Evolutionary conservation across 495 filamentous ascomycete species (phyloP).

Genomic region (Penicillium silybi): DNA sequence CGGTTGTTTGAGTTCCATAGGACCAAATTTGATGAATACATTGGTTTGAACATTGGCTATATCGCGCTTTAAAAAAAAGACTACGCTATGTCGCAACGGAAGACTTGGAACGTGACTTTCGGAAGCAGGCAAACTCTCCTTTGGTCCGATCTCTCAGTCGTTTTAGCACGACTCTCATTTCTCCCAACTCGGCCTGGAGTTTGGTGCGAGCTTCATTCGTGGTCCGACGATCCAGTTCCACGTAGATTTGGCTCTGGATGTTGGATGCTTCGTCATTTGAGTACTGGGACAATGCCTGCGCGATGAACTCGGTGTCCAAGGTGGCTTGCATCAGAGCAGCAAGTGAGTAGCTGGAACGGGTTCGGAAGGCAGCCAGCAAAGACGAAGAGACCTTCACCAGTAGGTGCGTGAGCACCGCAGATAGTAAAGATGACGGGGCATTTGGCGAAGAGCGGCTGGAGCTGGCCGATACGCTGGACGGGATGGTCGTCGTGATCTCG

Average conservation of each 20-base stretch:
- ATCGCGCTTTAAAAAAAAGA: conserved; percentile 3
- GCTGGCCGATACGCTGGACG: conserved; percentile 28
- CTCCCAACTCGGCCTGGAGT: conserved; percentile 80
- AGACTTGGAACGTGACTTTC: conserved; percentile 39
- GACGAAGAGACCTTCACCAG: conserved; percentile 70
- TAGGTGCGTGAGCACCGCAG: conserved; percentile 72
- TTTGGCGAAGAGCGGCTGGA: conserved; percentile 36
- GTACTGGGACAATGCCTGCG: conserved; percentile 84
- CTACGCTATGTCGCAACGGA: conserved; percentile 5
- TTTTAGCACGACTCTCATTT: conserved; percentile 84
- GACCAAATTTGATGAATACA: conserved; percentile 13
- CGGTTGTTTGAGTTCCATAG: conserved; percentile 12
- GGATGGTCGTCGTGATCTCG: conserved; percentile 77
- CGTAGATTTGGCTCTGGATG: conserved; percentile 82
- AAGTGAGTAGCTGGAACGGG: conserved; percentile 64
- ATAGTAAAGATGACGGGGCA: conserved; percentile 55
- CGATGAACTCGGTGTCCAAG: conserved; percentile 92
- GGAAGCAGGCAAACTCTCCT: conserved; percentile 81
- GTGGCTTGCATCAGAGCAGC: conserved; percentile 93
- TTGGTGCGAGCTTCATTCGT: conserved; percentile 74
- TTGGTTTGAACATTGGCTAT: neutral
- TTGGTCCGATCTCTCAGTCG: conserved; percentile 74
- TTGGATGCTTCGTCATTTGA: conserved; percentile 77
- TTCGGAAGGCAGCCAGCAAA: conserved; percentile 66
- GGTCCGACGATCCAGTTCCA: conserved; percentile 79